Percentiles rank a stretch among this genome's conserved stretches.
Evolutionary conservation across 768 basidiomycete genomes (phyloP).

Genomic region (Russula dissimulans): DNA sequence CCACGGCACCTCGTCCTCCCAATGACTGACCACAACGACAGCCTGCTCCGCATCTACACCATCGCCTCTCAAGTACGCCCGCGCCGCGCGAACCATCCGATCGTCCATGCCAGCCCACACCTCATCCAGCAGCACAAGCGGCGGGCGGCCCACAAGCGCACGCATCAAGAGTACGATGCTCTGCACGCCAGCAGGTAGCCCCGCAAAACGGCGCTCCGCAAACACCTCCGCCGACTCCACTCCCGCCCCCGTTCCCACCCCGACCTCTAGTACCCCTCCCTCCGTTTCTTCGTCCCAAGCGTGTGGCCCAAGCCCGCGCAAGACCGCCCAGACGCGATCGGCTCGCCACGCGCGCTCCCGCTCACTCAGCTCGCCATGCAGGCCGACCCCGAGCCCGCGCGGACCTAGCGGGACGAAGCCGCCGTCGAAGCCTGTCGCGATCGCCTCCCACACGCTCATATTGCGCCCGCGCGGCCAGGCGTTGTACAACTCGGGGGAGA

Average conservation of each 20-base stretch:
- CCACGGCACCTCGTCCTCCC: constrained; percentile 92
- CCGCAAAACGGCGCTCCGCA: constrained; percentile 45
- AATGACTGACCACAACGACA: constrained; percentile 81
- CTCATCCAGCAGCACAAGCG: constrained; percentile 81
- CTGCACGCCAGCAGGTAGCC: constrained; percentile 67
- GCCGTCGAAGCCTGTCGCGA: constrained; percentile 88
- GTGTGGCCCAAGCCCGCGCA: constrained; percentile 53
- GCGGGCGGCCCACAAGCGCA: constrained; percentile 67
- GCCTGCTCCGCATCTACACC: constrained; percentile 55
- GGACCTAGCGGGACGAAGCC: constrained; percentile 50
- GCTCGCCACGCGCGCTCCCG: constrained; percentile 33
- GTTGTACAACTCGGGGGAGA: constrained; percentile 84
- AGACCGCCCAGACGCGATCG: constrained; percentile 43
- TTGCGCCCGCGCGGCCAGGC: constrained; percentile 72
- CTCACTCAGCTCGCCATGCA: constrained; percentile 31
- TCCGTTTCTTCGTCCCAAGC: constrained; percentile 32
- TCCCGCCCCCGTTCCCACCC: too few species aligned
- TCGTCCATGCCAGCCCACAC: constrained; percentile 91
- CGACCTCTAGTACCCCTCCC: too few species aligned
- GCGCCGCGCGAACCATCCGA: constrained; percentile 56
- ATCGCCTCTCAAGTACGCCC: constrained; percentile 46
- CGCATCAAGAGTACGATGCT: constrained; percentile 76
- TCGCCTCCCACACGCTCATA: constrained; percentile 66
- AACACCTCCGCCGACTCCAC: constrained; percentile 31
- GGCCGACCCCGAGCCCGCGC: constrained; percentile 39